These are phyloP conservation scores for Solanum virginianum DNA, from an alignment of 257 asterid species.

Conservation along the genomic window DNA sequence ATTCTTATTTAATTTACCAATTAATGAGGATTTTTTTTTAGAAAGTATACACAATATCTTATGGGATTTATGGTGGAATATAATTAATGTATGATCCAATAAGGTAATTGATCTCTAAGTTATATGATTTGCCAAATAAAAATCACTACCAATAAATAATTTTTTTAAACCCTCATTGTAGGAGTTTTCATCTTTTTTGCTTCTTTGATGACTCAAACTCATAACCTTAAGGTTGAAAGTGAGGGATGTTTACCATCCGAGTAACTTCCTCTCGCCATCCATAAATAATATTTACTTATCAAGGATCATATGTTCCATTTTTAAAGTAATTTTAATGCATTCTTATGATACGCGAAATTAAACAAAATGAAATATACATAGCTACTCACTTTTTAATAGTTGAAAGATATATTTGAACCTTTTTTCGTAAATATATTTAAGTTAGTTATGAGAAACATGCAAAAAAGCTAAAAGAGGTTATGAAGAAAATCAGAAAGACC, in stretches of 20 bases:
- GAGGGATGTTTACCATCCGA: too few relatives aligned
- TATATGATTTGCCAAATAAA: not conserved
- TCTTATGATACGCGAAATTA: not conserved
- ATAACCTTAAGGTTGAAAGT: too few relatives aligned
- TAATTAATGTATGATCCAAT: not conserved
- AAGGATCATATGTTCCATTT: too few relatives aligned
- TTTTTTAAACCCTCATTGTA: too few relatives aligned
- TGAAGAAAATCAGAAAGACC: accelerated
- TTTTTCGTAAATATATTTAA: not conserved
- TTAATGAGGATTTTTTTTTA: not conserved
- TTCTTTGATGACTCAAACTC: too few relatives aligned
- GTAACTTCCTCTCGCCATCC: too few relatives aligned
- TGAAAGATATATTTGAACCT: too few relatives aligned
- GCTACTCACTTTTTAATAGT: not conserved
- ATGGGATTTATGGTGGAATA: not conserved
- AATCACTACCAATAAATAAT: not conserved
- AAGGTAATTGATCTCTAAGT: not conserved
- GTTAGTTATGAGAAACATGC: not conserved
- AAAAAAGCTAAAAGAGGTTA: not conserved
- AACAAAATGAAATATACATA: not conserved
- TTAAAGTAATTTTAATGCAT: not conserved
- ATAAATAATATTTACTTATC: too few relatives aligned
- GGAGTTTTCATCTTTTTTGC: too few relatives aligned
- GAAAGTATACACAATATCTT: not conserved
- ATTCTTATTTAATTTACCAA: not conserved